These are phyloP conservation scores for Viola odorata DNA, from an alignment of 345 rosid species.

Conservation along the genomic window DNA sequence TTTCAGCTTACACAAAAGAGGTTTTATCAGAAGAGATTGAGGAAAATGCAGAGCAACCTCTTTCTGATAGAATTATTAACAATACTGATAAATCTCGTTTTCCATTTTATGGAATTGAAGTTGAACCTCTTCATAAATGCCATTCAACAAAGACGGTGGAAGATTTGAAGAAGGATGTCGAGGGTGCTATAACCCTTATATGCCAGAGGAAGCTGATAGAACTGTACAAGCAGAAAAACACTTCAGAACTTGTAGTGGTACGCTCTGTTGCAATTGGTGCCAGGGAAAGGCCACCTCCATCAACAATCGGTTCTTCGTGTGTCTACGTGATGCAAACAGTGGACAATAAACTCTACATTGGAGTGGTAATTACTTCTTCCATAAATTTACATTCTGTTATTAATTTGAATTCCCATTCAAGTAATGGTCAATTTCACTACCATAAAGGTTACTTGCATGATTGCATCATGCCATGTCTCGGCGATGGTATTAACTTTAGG, in stretches of 20 bases:
- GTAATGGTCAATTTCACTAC: neutral
- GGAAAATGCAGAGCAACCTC: conserved; percentile 16
- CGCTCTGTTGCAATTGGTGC: conserved; percentile 54
- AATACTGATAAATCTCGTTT: conserved; percentile 21
- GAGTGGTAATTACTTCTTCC: conserved; percentile 50
- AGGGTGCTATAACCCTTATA: conserved; percentile 38
- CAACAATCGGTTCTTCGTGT: conserved; percentile 76
- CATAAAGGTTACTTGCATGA: neutral
- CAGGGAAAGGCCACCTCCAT: conserved; percentile 91
- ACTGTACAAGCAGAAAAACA: conserved; percentile 34
- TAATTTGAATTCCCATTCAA: neutral
- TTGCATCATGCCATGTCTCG: neutral
- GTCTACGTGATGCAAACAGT: conserved; percentile 84
- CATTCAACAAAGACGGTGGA: conserved; percentile 29
- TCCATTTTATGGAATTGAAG: conserved; percentile 16
- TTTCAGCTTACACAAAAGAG: conserved; percentile 28
- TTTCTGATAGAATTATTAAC: conserved; percentile 11
- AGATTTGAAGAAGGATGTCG: conserved; percentile 37
- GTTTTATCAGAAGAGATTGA: conserved; percentile 15
- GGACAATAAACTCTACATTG: conserved; percentile 70
- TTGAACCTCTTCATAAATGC: conserved; percentile 18
- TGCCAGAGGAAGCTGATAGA: conserved; percentile 52
- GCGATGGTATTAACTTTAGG: neutral
- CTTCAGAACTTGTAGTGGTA: conserved; percentile 27
- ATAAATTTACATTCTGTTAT: neutral